These are phyloP conservation scores for Aspergillus leporis DNA, from an alignment of 495 filamentous ascomycete genomes.

Conservation along the genomic window DNA sequence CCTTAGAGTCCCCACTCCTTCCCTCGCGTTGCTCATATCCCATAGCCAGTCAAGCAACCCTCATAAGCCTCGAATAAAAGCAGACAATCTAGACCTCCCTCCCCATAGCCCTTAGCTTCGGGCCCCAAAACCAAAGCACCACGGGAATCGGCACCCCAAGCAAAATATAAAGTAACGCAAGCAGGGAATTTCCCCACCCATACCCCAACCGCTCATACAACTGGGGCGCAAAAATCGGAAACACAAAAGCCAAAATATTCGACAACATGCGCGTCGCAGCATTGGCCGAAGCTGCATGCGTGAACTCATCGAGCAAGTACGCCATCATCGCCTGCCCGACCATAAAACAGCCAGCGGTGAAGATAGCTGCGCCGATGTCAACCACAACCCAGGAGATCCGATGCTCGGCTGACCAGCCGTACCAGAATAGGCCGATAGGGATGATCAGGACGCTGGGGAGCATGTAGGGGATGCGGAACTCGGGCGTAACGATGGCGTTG, in stretches of 20 bases:
- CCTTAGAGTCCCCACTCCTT: no score
- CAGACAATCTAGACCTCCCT: background rate
- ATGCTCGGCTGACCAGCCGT: constrained; percentile 61
- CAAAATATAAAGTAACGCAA: constrained; percentile 52
- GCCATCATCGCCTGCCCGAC: constrained; percentile 64
- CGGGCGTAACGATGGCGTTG: constrained; percentile 49
- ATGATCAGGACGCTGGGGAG: constrained; percentile 51
- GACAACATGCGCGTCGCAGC: constrained; percentile 65
- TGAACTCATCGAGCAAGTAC: constrained; percentile 46
- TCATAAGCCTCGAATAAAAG: background rate
- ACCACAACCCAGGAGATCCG: constrained; percentile 51
- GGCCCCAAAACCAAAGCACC: constrained; percentile 59
- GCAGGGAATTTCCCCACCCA: constrained; percentile 61
- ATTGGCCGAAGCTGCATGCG: constrained; percentile 69
- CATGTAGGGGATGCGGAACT: constrained; percentile 57
- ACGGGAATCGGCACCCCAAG: constrained; percentile 58
- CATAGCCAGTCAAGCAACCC: no score
- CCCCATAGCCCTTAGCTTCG: constrained; percentile 47
- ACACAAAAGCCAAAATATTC: constrained; percentile 65
- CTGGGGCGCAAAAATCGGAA: constrained; percentile 71
- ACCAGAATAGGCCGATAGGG: constrained; percentile 61
- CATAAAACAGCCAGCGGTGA: constrained; percentile 57
- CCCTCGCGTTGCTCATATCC: no score
- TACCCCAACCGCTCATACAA: constrained; percentile 56
- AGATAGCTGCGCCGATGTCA: constrained; percentile 63